Base-by-base conservation (phyloP, 2,329 filamentous ascomycete species). In the Grosmannia serpens region DNA sequence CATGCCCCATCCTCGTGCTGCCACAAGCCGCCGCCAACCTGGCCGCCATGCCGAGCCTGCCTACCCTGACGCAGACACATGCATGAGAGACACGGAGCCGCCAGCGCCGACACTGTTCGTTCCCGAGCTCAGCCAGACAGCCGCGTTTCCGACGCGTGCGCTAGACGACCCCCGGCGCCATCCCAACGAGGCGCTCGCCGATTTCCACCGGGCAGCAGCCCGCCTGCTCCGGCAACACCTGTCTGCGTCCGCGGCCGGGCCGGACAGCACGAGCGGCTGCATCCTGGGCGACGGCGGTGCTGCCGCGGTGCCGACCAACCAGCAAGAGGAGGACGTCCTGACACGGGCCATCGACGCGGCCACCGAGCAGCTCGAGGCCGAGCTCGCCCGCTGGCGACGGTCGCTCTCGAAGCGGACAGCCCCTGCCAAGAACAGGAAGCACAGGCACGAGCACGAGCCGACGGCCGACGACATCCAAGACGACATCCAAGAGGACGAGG, bases 121-220 rank as follows among this genome's bases (percentile, higher is more conserved):
- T 55, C 60, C 60, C 3, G 62, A 62, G 22, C 64, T 69, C 31
- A 54, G 65, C 24, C 33, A 47, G 33, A 58, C 66, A 50, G 64
- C 64, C 52, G 62, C 64, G 17, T 66, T 67, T 50, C 62, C 64
- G 9, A 62, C 62, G 13, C 56, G 69, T 47, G 61, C 64, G 1
- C 60, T 67, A 22, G 54, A 68, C 55, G 58, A 69, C 50, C 58
- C 56, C 5, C 47, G 59, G 1, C 57, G 53, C 2, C 58, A 57
- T 24, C 59, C 61, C 29, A 58, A 58, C 44, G 50, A 51, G 15
- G 56, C 59, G n/a, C 27, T 61, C 7, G 27, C 0, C 61, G 64
- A 22, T 60, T 61, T 17, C 61, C 62, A 11, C 64, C 63, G 50
- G 26, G 55, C 26, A 51, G 59, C 56, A 27, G 53, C 15, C 15